Evolutionary conservation across 108 stramenopile genomes (phyloP).

Genomic region (Bacterosira constricta): DNA sequence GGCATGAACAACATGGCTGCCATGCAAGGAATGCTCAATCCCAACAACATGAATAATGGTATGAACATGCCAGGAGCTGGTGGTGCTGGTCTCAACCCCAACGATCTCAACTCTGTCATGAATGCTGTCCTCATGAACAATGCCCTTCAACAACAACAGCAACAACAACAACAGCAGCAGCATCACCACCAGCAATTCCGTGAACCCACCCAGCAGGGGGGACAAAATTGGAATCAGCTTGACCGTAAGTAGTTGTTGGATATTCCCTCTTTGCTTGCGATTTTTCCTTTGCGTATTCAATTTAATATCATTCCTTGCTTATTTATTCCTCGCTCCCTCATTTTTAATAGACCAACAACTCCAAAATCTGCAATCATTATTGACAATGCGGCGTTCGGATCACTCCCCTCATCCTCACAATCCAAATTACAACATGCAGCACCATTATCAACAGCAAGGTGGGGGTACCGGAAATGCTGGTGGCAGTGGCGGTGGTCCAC

Average conservation of each 20-base stretch:
- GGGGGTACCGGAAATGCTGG: constrained; percentile 2
- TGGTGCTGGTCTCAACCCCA: not conserved
- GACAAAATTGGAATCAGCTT: constrained; percentile 26
- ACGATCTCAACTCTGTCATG: not conserved
- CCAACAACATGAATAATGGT: not conserved
- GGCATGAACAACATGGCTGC: too few species aligned
- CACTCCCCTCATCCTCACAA: constrained; percentile 15
- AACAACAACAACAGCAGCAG: constrained; percentile 9
- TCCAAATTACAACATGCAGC: too few species aligned
- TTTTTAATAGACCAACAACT: constrained; percentile 18
- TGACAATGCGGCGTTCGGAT: constrained; percentile 21
- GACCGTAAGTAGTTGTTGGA: constrained; percentile 9
- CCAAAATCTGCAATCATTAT: constrained; percentile 24
- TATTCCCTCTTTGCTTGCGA: not conserved
- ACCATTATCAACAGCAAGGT: not conserved
- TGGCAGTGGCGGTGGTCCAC: constrained; percentile 6
- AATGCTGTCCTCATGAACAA: not conserved
- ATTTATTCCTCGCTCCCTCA: too few species aligned
- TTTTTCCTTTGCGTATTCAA: not conserved
- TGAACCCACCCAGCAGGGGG: constrained; percentile 18
- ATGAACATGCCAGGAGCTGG: not conserved
- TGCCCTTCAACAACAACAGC: not conserved
- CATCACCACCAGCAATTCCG: constrained; percentile 15
- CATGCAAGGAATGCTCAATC: too few species aligned
- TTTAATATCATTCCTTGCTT: too few species aligned